Evolutionary conservation across 768 basidiomycete genomes (phyloP), one percentile per base, ranked within the genome.

Genomic region (Agaricus blazei): DNA sequence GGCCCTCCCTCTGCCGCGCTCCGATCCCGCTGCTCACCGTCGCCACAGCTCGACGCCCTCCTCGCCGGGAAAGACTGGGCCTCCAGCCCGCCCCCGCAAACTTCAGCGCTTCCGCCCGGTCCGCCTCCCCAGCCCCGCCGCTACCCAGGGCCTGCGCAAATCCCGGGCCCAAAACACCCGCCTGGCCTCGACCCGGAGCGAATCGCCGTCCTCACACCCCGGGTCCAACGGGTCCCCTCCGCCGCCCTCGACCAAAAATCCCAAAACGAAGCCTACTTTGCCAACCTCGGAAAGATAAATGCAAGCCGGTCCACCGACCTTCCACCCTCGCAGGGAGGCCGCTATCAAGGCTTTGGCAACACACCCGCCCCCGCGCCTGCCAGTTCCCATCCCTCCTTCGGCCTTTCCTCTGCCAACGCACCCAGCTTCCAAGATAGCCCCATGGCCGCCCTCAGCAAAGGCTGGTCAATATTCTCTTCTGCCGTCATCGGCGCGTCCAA

Each of bases 381-480:
- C 3, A 70, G 78, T 26, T 75, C 81, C 51, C 80, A 89, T 67
- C 86, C 91, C 2, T 82, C 90, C 2, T 85, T 78, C 63, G 75
- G 79, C 4, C 73, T 90, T 41, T 92, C 92, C 3, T 94, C 92
- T 28, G 82, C 85, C 9, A 81, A 87, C 34, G 85, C 87, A 9
- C 96, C 96, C 0, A 79, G 85, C 0, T 66, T 98, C 29, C 91
- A 96, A 67, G 83, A 88, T 44, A 92, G 93, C 65, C 96, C 96
- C 0, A 69, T 87, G 37, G 84, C 82, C 8, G 95, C 96, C 0
- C 70, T 98, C 12, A 83, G 83, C 63, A 98, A 98, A 73, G 93
- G 95, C 44, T 98, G 97, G 97, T 92, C 93, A 26, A 71, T 98
- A n/a, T 87, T 99, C 65, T 88, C 92, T 28, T 80, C 89, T 0